phyloP scores from a whole-genome alignment of 352 stramenopile species.

The Pythium guiyangense region DNA sequence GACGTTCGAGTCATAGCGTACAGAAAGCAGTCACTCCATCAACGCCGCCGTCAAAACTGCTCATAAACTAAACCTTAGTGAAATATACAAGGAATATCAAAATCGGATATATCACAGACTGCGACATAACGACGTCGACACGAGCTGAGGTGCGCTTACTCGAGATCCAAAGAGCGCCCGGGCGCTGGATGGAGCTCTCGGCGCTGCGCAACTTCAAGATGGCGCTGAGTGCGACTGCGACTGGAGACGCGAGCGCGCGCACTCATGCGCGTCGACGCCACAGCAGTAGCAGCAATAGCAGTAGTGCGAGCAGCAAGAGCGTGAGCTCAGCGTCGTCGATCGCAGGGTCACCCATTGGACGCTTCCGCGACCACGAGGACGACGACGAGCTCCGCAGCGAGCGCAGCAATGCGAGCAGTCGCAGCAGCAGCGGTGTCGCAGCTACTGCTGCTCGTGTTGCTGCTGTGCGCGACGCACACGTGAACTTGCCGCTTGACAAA shows the following conservation, averaged over 20 bases:
- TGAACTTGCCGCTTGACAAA: conserved; percentile 35
- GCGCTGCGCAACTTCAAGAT: conserved; percentile 26
- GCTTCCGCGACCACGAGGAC: conserved; percentile 13
- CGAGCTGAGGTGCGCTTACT: background rate
- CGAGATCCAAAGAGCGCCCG: background rate
- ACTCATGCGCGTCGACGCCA: conserved; percentile 1
- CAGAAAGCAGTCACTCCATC: too few relatives aligned
- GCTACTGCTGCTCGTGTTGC: conserved; percentile 5
- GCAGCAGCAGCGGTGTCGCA: conserved; percentile 13
- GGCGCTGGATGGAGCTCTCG: conserved; percentile 18
- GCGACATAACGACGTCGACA: background rate
- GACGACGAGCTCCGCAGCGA: conserved; percentile 17
- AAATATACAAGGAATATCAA: too few relatives aligned
- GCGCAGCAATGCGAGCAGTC: conserved; percentile 14
- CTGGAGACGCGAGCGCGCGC: conserved; percentile 9
- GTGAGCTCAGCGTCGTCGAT: conserved; percentile 2
- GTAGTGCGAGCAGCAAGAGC: conserved; percentile 3
- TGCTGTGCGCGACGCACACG: conserved; percentile 18
- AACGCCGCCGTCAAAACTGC: too few relatives aligned
- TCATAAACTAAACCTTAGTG: too few relatives aligned
- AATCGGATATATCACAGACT: too few relatives aligned
- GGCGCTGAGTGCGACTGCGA: conserved; percentile 16
- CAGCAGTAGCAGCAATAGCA: conserved; percentile 15
- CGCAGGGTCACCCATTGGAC: conserved; percentile 12
- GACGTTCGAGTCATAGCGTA: too few relatives aligned